These are phyloP conservation scores for Biscogniauxia sp. DNA, from an alignment of 2,329 filamentous ascomycete species.

Conservation along the genomic window DNA sequence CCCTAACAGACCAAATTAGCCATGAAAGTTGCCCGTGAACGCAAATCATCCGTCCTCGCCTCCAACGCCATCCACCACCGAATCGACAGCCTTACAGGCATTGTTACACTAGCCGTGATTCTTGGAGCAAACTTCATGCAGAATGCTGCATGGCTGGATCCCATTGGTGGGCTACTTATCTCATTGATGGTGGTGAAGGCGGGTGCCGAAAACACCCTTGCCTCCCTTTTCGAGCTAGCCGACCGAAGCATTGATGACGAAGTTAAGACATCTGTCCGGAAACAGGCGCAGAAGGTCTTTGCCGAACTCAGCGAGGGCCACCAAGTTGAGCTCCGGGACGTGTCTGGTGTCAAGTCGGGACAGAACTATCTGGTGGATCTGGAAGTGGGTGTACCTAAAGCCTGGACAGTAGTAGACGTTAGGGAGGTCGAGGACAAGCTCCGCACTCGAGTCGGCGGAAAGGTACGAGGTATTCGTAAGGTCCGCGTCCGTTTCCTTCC, in stretches of 20 bases:
- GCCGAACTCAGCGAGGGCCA: constrained; percentile 50
- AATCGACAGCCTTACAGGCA: constrained; percentile 90
- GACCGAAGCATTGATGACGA: constrained; percentile 87
- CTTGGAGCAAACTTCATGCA: constrained; percentile 82
- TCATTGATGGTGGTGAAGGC: constrained; percentile 91
- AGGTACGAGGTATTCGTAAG: constrained; percentile 79
- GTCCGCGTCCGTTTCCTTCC: constrained; percentile 82
- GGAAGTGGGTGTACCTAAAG: constrained; percentile 74
- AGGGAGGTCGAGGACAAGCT: constrained; percentile 70
- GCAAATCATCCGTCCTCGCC: constrained; percentile 91
- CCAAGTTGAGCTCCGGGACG: constrained; percentile 68
- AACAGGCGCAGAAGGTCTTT: constrained; percentile 61
- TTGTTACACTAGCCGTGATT: constrained; percentile 88
- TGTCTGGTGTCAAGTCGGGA: constrained; percentile 90
- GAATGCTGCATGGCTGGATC: constrained; percentile 89
- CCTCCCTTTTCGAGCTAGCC: constrained; percentile 83
- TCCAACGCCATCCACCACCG: constrained; percentile 97
- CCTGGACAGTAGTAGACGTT: constrained; percentile 72
- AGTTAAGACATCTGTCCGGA: constrained; percentile 68
- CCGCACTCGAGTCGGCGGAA: constrained; percentile 68
- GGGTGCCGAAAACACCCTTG: constrained; percentile 79
- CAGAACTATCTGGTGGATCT: constrained; percentile 95
- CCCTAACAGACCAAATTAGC: constrained; percentile 48
- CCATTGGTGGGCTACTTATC: constrained; percentile 88
- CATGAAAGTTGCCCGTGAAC: constrained; percentile 91